Evolutionary conservation across 306 rosid genomes (phyloP).

Genomic region (Prosopis cineraria): DNA sequence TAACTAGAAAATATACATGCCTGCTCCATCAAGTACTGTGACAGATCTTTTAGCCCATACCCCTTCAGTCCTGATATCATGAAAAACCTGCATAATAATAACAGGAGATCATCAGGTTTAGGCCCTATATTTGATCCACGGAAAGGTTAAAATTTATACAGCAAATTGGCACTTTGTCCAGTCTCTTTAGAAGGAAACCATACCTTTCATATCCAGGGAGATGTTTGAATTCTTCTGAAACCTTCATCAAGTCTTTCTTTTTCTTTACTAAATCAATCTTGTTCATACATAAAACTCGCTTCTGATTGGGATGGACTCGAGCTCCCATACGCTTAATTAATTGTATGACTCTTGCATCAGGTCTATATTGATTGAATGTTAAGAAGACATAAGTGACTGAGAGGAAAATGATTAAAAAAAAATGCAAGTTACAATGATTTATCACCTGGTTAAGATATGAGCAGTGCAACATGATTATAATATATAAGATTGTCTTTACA

Average conservation of each 20-base stretch:
- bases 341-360: slow-evolving; percentile 79
- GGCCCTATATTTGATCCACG: slow-evolving; percentile 24
- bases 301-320: slow-evolving; percentile 65
- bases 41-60: slow-evolving; percentile 75
- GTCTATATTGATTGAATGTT: slow-evolving; percentile 52
- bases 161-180: neutral
- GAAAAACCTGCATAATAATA: slow-evolving; percentile 65
- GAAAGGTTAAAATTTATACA: slow-evolving; percentile 12
- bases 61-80: slow-evolving; percentile 98
- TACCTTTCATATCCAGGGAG: slow-evolving; percentile 94
- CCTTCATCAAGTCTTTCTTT: slow-evolving; percentile 84
- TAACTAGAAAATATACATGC: slow-evolving; percentile 55
- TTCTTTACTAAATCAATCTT: slow-evolving; percentile 92
- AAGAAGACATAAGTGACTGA: slow-evolving; percentile 25
- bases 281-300: slow-evolving; percentile 85
- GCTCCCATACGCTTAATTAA: slow-evolving; percentile 80
- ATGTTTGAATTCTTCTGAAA: slow-evolving; percentile 79
- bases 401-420: slow-evolving; percentile 7
- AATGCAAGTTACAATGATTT: neutral
- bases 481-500: slow-evolving; percentile 15
- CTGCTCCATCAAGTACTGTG: slow-evolving; percentile 80
- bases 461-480: neutral
- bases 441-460: neutral
- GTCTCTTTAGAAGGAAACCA: slow-evolving; percentile 30
- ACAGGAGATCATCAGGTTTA: slow-evolving; percentile 35